Evolutionary conservation across 169 alveolate species (phyloP).

Genomic region (Neospora caninum): DNA sequence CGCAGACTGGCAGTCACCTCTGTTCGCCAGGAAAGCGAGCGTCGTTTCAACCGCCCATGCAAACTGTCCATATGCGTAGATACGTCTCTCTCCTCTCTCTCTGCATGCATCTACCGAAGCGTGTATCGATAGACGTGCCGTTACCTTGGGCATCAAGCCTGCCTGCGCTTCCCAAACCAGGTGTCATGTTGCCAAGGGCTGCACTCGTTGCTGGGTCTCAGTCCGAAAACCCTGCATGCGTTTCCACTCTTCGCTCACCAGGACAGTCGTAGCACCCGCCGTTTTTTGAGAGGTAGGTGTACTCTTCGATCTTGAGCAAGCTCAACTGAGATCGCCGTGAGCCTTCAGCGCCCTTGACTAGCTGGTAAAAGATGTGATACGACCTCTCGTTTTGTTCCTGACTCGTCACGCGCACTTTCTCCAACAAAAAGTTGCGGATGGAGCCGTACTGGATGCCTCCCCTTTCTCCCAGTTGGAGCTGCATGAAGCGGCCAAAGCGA

Average conservation of each 20-base stretch:
- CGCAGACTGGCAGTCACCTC: no score
- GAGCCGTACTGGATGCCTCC: conserved; percentile 89
- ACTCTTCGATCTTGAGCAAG: neutral
- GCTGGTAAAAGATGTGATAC: conserved; percentile 96
- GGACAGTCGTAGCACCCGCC: conserved; percentile 49
- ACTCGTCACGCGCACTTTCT: conserved; percentile 95
- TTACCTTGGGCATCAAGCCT: no score
- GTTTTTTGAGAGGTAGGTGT: neutral
- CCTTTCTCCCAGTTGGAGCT: conserved; percentile 53
- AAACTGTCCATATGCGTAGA: no score
- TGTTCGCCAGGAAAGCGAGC: no score
- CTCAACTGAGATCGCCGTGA: conserved; percentile 76
- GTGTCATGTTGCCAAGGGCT: no score
- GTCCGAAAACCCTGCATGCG: no score
- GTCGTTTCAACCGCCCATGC: no score
- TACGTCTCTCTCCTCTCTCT: no score
- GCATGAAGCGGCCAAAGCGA: conserved; percentile 97
- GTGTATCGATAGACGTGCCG: no score
- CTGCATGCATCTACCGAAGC: no score
- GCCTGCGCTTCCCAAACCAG: no score
- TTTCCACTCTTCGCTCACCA: neutral
- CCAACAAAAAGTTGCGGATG: conserved; percentile 93
- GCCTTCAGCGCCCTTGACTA: conserved; percentile 86
- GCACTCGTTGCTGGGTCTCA: no score
- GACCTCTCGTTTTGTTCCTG: conserved; percentile 90